Conservation (phyloP, 169 alveolate species). For the Condylostoma magnum region DNA sequence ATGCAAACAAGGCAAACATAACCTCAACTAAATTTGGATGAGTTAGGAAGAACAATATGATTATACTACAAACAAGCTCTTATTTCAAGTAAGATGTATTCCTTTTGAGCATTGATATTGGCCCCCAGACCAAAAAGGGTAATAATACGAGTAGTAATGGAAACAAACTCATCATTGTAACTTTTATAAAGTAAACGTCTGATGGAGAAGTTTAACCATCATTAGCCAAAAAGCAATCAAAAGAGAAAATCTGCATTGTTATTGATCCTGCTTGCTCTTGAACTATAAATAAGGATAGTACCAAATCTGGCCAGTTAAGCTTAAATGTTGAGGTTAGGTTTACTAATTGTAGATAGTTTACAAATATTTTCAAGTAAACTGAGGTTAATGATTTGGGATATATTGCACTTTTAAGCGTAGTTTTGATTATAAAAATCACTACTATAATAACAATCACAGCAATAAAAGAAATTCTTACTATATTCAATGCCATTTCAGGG, state of each 20-base stretch:
- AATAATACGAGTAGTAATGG: background rate
- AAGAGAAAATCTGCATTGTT: constrained; percentile 31
- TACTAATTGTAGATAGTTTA: constrained; percentile 41
- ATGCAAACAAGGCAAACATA: constrained; percentile 38
- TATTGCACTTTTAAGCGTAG: constrained; percentile 38
- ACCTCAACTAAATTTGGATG: constrained; percentile 50
- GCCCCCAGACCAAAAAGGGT: background rate
- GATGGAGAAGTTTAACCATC: background rate
- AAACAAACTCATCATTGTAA: background rate
- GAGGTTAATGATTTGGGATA: constrained; percentile 13
- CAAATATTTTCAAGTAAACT: constrained; percentile 47
- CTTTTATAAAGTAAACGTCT: background rate
- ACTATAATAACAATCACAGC: constrained; percentile 16
- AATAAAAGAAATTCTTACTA: background rate
- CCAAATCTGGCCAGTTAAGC: constrained; percentile 45
- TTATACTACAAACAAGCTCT: constrained; percentile 32
- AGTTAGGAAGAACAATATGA: constrained; percentile 40
- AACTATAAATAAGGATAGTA: constrained; percentile 15
- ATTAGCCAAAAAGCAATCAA: constrained; percentile 37
- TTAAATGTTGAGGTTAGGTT: constrained; percentile 39
- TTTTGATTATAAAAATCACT: constrained; percentile 26
- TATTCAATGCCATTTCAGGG: constrained; percentile 31
- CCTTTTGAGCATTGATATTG: background rate
- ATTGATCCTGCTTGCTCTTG: constrained; percentile 34
- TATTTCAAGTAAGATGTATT: background rate